Base-by-base conservation (phyloP, 176 grass and related monocot species). In the Poa annua region DNA sequence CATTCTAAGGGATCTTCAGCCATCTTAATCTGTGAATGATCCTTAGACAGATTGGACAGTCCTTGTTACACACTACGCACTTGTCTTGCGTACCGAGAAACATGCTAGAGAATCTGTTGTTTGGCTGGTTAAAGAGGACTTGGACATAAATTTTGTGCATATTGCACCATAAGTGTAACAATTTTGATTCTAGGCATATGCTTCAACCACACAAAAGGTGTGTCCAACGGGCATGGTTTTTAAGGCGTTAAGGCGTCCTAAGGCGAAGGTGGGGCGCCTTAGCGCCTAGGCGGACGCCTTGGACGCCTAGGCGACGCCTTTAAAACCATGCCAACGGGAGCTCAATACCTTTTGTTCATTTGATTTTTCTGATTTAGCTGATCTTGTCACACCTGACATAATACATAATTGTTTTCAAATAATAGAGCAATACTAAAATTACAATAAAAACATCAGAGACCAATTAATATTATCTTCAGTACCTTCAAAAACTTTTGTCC, bases 401-500 rank as follows among this genome's bases (percentile, higher is more conserved):
- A 86, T 48, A 50, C 3, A 83, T 1, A 59, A 56, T 61, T 15
- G 5, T 69, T 81, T 0, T 19, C 65, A 66, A 51, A 45, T 74
- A n/a, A n/a, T 85, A 71, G 22, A 38, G 49, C 11, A 32, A 4
- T 7, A 2, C 6, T 62, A 36, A 4, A 65, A 15, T 29, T 82
- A 73, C 5, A 63, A 83, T 49, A 44, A 75, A 34, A 22, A 35
- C 20, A 88, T 83, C 8, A 21, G 47, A 44, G 45, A 2, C 7
- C 20, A 73, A 70, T 29, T 32, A 53, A 83, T 69, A 76, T 60
- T 85, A 0, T 66, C 17, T 68, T 7, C 16, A 39, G 54, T 90
- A 96, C 96, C 97, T 99, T 99, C 97, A 87, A 99, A n/a, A 99
- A 88, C 97, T 99, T 96, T 96, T 99, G 13, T 99, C 88, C 88